These are phyloP conservation scores for Penicillium paneum DNA, from an alignment of 2,329 filamentous ascomycete genomes.

Conservation along the genomic window DNA sequence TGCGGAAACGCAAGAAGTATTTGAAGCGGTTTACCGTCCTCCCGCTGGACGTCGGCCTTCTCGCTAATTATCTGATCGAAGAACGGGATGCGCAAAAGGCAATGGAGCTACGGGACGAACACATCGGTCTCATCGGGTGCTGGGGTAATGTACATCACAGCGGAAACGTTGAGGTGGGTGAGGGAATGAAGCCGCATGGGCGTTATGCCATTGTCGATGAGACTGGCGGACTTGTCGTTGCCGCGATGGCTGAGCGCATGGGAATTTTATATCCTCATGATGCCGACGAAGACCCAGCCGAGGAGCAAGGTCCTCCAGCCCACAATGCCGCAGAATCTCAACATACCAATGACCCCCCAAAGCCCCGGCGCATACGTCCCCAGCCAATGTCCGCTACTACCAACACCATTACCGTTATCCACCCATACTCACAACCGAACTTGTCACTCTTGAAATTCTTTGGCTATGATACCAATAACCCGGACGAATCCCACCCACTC, in stretches of 20 bases:
- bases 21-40: conserved; percentile 80
- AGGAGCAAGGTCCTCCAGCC: conserved; percentile 3
- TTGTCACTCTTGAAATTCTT: conserved; percentile 86
- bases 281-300: conserved; percentile 20
- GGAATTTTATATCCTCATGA: conserved; percentile 64
- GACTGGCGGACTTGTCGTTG: conserved; percentile 76
- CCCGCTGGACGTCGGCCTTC: conserved; percentile 72
- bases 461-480: conserved; percentile 70
- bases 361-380: conserved; percentile 28
- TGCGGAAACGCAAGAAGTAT: conserved; percentile 92
- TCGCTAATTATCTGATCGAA: conserved; percentile 73
- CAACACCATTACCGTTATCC: conserved; percentile 57
- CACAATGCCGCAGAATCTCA: conserved; percentile 9
- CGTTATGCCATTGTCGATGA: conserved; percentile 85
- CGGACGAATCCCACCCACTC: conserved; percentile 69
- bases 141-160: conserved; percentile 86
- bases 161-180: conserved; percentile 36
- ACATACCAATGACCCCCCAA: conserved; percentile 10
- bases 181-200: conserved; percentile 46
- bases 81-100: conserved; percentile 78
- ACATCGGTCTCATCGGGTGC: conserved; percentile 74
- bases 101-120: conserved; percentile 82
- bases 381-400: conserved; percentile 47
- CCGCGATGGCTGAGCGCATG: conserved; percentile 84
- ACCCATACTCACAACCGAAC: conserved; percentile 75